A percentile compares a stretch with the other conserved stretches of the same genome.
These are phyloP conservation scores for Rhynchosporium secalis DNA, from an alignment of 2,329 filamentous ascomycete genomes.

Conservation along the genomic window DNA sequence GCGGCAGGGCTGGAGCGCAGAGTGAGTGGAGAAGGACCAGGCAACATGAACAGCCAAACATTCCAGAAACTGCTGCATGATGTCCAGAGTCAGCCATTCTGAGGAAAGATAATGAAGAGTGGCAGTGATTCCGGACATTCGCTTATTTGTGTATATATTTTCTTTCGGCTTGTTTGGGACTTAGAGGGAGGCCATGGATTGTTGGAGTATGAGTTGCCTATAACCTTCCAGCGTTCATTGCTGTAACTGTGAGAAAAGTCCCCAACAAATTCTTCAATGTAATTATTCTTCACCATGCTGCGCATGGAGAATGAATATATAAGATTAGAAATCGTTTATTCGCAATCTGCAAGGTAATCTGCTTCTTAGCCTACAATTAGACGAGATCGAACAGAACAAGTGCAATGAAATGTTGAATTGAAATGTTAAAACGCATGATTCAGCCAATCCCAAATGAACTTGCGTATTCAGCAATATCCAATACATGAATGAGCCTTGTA, in stretches of 20 bases:
- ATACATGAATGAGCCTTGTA: not conserved
- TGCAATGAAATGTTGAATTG: not conserved
- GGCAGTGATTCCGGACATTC: not conserved
- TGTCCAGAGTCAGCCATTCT: constrained; percentile 8
- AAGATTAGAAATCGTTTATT: no score
- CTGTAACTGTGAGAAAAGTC: no score
- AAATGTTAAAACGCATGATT: not conserved
- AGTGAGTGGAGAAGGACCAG: not conserved
- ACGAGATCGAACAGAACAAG: no score
- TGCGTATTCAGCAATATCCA: not conserved
- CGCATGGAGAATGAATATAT: not conserved
- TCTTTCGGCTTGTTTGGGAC: not conserved
- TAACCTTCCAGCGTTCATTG: no score
- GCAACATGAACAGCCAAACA: not conserved
- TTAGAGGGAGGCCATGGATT: not conserved
- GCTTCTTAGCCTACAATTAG: not conserved
- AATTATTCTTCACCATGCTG: not conserved
- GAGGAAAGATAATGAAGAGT: not conserved
- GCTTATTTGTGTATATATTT: not conserved
- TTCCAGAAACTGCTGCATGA: constrained; percentile 10
- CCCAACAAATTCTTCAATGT: no score
- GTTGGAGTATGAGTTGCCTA: no score
- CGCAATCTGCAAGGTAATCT: not conserved
- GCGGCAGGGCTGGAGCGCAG: not conserved
- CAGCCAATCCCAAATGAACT: not conserved